Percentiles rank a stretch among this genome's conserved stretches.
Evolutionary conservation across 176 grass and related monocot genomes (phyloP).

Genomic region (Musa acuminata): DNA sequence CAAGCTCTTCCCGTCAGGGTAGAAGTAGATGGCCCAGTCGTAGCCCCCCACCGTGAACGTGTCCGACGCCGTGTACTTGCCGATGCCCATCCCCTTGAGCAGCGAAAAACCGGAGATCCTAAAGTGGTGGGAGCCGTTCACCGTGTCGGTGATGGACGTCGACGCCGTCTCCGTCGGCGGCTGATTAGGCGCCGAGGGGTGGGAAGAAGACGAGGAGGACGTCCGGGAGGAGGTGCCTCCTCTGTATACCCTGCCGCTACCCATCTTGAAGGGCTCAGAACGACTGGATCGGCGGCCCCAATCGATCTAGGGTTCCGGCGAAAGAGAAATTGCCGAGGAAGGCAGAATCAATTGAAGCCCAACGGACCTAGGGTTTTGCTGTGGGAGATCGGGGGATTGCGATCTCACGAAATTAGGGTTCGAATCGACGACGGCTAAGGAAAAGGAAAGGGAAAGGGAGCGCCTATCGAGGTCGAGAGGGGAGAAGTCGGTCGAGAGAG

Average conservation of each 20-base stretch:
- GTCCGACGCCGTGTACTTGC: constrained; percentile 10
- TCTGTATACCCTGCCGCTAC: neutral
- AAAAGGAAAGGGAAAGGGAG: neutral
- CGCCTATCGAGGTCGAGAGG: neutral
- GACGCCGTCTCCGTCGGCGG: constrained; percentile 5
- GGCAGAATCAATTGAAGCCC: neutral
- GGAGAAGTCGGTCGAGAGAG: neutral
- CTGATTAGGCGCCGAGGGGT: neutral
- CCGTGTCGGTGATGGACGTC: constrained; percentile 7
- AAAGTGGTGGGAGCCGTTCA: constrained; percentile 13
- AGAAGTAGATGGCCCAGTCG: constrained; percentile 19
- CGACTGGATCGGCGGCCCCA: neutral
- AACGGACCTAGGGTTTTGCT: neutral
- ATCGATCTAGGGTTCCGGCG: neutral
- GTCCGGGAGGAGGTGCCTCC: neutral
- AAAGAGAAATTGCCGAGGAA: neutral
- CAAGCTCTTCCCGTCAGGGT: constrained; percentile 13
- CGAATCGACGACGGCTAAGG: neutral
- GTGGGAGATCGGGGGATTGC: neutral
- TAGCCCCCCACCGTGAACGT: constrained; percentile 1
- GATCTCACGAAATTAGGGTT: neutral
- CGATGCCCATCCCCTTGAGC: constrained; percentile 14
- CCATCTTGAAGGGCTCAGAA: constrained; percentile 1
- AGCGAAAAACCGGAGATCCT: constrained; percentile 7
- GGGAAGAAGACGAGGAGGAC: neutral